These are phyloP conservation scores for Myochromella boudieri DNA, from an alignment of 768 basidiomycete species.

Conservation along the genomic window DNA sequence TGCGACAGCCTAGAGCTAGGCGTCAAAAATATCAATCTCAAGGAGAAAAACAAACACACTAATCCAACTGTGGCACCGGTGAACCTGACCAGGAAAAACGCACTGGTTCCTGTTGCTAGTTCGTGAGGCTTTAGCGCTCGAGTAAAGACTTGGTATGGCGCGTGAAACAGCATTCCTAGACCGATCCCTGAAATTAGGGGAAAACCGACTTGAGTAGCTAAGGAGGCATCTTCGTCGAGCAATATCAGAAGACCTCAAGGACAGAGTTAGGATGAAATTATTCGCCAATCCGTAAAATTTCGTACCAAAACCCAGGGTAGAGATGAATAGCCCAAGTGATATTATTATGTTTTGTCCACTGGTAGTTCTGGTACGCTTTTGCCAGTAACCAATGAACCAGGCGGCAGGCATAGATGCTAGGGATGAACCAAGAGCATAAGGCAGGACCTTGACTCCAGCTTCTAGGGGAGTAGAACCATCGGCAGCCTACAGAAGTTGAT, in stretches of 20 bases:
- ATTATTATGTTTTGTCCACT: conserved; percentile 68
- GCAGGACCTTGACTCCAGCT: conserved; percentile 74
- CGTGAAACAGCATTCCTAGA: conserved; percentile 82
- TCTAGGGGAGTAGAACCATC: conserved; percentile 68
- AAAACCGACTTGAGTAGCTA: conserved; percentile 48
- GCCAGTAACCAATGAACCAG: conserved; percentile 76
- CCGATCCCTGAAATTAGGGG: conserved; percentile 76
- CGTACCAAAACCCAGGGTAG: conserved; percentile 74
- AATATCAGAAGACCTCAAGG: conserved; percentile 65
- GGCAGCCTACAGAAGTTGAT: conserved; percentile 50
- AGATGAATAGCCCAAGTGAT: conserved; percentile 58
- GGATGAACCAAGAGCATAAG: conserved; percentile 84
- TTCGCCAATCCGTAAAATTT: neutral
- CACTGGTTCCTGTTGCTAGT: conserved; percentile 77
- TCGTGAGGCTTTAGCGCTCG: conserved; percentile 63
- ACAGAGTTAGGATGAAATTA: neutral
- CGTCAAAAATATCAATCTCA: conserved; percentile 17
- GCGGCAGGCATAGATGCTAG: conserved; percentile 83
- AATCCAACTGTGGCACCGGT: conserved; percentile 83
- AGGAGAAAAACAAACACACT: conserved; percentile 40
- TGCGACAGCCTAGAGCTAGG: conserved; percentile 62
- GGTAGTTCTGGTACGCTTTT: conserved; percentile 53
- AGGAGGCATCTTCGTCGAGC: conserved; percentile 52
- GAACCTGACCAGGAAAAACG: conserved; percentile 86
- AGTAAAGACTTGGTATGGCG: conserved; percentile 80